Evolutionary conservation across 345 rosid genomes (phyloP), one percentile per base, ranked within the genome.

Genomic region (Atalantia buxifolia): DNA sequence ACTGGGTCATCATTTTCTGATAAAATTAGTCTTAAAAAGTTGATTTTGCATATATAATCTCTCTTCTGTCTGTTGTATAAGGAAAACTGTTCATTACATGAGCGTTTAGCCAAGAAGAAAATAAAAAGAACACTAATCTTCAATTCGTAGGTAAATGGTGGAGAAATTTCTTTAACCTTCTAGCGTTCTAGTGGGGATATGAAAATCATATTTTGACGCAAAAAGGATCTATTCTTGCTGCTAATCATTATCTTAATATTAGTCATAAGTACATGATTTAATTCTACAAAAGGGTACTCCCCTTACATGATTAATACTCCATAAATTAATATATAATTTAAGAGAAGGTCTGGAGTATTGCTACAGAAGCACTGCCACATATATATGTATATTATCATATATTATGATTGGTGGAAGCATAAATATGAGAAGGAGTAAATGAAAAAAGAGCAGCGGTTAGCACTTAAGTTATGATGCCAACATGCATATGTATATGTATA

Each of bases 1-100:
- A n/a, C n/a, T 66, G 72, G 65, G 77, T 80, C 72, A 70, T 74
- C 79, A 71, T 80, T 75, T 74, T 53, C 74, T 75, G 75, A 72
- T 75, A 67, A 74, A 70, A 66, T 78, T 78, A 71, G 71, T 21
- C 53, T 75, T 79, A 24, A 74, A 62, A 78, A 60, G 72, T 65
- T 79, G 77, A 74, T 76, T 65, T 77, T 6, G 62, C 59, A 59
- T 3, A 19, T 24, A 27, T 28, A 55, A 9, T 76, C 55, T 27
- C 56, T 75, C 77, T 55, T 45, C 33, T 64, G 62, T 64, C 22
- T 45, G 22, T 45, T 12, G 18, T 45, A 45, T 2, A 30, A 61
- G 22, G 8, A 42, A 63, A 66, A 67, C 73, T 66, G 55, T 27
- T 55, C 9, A 14, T 67, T 24, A 55, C 53, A 24, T 76, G 56